Evolutionary conservation across 306 rosid species (phyloP).

Genomic region (Vachellia pachyceras): DNA sequence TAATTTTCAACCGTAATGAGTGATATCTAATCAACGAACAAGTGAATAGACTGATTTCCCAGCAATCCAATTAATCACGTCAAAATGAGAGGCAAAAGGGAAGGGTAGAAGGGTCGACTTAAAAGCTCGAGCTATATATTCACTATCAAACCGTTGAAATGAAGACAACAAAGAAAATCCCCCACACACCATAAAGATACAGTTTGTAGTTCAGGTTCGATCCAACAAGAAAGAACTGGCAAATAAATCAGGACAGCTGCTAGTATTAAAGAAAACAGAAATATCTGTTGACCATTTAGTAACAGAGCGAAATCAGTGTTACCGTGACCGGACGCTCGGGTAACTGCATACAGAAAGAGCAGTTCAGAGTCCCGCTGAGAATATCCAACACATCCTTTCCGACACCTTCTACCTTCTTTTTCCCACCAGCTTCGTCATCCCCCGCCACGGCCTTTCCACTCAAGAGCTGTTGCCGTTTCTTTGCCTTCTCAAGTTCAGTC

Average conservation of each 20-base stretch:
- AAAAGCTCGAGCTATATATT: not conserved
- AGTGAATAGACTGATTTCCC: not conserved
- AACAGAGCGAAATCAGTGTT: not conserved
- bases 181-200: not conserved
- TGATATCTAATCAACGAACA: not conserved
- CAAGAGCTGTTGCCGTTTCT: conserved; percentile 57
- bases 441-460: conserved; percentile 45
- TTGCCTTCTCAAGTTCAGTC: conserved; percentile 58
- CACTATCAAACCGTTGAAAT: not conserved
- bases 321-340: conserved; percentile 85
- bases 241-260: not conserved
- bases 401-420: not conserved
- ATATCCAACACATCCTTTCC: conserved; percentile 43
- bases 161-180: too few relatives aligned
- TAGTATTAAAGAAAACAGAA: not conserved
- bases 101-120: not conserved
- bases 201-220: not conserved
- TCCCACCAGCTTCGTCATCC: not conserved
- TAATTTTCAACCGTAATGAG: not conserved
- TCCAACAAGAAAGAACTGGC: not conserved
- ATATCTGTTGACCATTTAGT: not conserved
- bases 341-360: conserved; percentile 67
- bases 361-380: conserved; percentile 52
- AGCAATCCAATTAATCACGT: not conserved
- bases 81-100: not conserved